Conservation (phyloP, 225 moss, liverwort and hornwort species). For the Marchantia polymorpha region DNA sequence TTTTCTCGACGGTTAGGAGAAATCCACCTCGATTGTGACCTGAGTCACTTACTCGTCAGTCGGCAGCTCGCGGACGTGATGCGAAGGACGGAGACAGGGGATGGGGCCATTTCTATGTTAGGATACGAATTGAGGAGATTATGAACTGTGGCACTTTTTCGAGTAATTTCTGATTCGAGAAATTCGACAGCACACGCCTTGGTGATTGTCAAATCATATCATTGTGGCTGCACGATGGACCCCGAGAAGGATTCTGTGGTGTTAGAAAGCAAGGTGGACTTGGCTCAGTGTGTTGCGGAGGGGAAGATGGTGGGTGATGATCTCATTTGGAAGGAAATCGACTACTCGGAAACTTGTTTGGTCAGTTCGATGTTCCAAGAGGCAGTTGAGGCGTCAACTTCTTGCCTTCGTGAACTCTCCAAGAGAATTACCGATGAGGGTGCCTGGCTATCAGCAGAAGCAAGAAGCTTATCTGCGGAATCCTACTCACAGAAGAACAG, state of each 20-base stretch:
- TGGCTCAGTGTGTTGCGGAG: background rate
- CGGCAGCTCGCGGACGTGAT: too few relatives aligned
- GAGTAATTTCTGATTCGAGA: too few relatives aligned
- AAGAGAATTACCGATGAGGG: constrained; percentile 1
- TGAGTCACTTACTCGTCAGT: too few relatives aligned
- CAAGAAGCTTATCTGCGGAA: background rate
- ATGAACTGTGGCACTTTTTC: too few relatives aligned
- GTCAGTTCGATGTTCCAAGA: constrained; percentile 41
- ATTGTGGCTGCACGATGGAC: background rate
- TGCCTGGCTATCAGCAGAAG: background rate
- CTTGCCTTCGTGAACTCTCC: constrained; percentile 28
- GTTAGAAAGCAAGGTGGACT: background rate
- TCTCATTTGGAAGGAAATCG: constrained; percentile 19
- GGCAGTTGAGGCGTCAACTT: constrained; percentile 29
- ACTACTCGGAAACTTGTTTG: constrained; percentile 34
- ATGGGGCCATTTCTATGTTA: background rate
- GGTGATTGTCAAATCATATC: background rate
- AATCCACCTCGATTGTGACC: too few relatives aligned
- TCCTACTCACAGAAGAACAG: background rate
- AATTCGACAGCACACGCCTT: background rate
- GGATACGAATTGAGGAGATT: background rate
- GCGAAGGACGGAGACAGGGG: background rate
- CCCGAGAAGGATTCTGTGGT: background rate
- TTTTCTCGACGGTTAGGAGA: too few relatives aligned
- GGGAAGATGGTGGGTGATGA: background rate